Percentiles rank a stretch among this genome's conserved stretches.
These are phyloP conservation scores for Cryphonectria naterciae DNA, from an alignment of 2,329 filamentous ascomycete species.

Conservation along the genomic window DNA sequence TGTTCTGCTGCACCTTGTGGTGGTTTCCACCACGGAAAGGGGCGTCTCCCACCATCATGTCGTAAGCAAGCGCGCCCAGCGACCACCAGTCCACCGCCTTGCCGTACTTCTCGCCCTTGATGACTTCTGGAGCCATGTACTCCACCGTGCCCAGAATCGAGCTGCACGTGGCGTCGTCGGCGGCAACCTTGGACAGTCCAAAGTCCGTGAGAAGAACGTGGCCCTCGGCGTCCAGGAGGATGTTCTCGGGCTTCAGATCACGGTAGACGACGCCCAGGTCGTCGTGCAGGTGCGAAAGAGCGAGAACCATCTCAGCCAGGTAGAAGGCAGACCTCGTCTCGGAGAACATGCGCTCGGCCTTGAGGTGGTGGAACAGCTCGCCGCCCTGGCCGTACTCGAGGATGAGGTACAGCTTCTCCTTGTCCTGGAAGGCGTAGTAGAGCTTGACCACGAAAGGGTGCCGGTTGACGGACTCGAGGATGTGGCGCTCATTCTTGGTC, in stretches of 20 bases:
- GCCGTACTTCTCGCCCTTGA: slow-evolving; percentile 86
- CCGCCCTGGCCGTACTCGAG: slow-evolving; percentile 97
- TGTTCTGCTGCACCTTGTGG: slow-evolving; percentile 94
- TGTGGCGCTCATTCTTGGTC: slow-evolving; percentile 94
- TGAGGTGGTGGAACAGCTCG: slow-evolving; percentile 94
- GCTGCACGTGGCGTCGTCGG: slow-evolving; percentile 75
- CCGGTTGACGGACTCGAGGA: slow-evolving; percentile 92
- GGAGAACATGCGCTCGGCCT: slow-evolving; percentile 91
- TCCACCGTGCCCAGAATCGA: slow-evolving; percentile 94
- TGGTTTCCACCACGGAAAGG: slow-evolving; percentile 92
- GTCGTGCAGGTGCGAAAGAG: slow-evolving; percentile 88
- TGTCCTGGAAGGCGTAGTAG: slow-evolving; percentile 97
- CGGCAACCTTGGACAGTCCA: slow-evolving; percentile 90
- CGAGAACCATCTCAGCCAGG: slow-evolving; percentile 97
- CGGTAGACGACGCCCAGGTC: slow-evolving; percentile 94
- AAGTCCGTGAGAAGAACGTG: slow-evolving; percentile 96
- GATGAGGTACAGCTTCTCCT: slow-evolving; percentile 95
- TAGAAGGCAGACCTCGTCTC: slow-evolving; percentile 92
- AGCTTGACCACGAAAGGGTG: slow-evolving; percentile 98
- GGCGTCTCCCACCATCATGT: slow-evolving; percentile 88
- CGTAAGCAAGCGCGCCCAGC: slow-evolving; percentile 87
- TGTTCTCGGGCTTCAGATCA: slow-evolving; percentile 97
- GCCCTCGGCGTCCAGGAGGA: slow-evolving; percentile 86
- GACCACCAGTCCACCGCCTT: slow-evolving; percentile 99
- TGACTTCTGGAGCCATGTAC: slow-evolving; percentile 98